Conservation (phyloP, 225 moss, liverwort and hornwort species). For the Neckera pumila region DNA sequence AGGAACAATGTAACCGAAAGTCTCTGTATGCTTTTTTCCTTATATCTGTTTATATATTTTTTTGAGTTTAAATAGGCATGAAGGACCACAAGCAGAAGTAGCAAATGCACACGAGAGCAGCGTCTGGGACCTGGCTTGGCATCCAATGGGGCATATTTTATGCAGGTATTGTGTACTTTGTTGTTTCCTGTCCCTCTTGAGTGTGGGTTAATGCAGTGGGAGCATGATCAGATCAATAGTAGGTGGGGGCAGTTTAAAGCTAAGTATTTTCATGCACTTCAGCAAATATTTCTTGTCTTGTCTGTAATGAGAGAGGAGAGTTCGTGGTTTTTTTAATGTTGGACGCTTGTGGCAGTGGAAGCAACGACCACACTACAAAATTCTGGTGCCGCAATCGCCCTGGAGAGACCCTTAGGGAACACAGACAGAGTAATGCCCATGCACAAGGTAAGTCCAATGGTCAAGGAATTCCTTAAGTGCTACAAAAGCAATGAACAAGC, state of each 20-base stretch:
- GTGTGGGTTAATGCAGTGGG: neutral
- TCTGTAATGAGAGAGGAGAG: neutral
- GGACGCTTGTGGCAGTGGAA: constrained; percentile 48
- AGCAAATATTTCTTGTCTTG: neutral
- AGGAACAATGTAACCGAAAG: neutral
- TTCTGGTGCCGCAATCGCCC: constrained; percentile 99
- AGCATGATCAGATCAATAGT: neutral
- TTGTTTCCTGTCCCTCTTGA: neutral
- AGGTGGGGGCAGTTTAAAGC: neutral
- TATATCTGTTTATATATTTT: neutral
- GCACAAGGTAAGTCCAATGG: constrained; percentile 49
- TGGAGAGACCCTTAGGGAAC: constrained; percentile 85
- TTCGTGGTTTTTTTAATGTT: neutral
- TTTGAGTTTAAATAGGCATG: constrained; percentile 43
- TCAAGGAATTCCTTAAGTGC: neutral
- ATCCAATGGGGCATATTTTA: constrained; percentile 96
- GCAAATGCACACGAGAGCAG: constrained; percentile 96
- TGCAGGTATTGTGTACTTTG: constrained; percentile 52
- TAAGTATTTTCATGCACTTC: neutral
- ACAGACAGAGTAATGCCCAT: constrained; percentile 68
- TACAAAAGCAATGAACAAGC: neutral
- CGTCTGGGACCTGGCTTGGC: constrained; percentile 99
- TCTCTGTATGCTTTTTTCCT: neutral
- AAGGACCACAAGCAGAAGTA: constrained; percentile 94
- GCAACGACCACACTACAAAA: constrained; percentile 97